These are phyloP conservation scores for Mycena sp. DNA, from an alignment of 1,284 basidiomycete genomes.

Conservation along the genomic window DNA sequence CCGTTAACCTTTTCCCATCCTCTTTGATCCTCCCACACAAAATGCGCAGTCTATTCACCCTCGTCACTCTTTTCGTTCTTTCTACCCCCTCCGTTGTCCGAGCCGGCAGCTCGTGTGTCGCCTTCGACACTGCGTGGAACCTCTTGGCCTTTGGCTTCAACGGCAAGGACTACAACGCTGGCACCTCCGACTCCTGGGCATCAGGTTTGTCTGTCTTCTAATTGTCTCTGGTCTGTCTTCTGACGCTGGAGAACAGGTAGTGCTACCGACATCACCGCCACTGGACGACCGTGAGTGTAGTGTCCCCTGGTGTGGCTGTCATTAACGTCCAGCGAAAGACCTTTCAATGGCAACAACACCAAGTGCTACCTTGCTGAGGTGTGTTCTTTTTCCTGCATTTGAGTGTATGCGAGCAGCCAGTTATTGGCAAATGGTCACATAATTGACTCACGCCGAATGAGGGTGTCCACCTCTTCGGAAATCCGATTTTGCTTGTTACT, in stretches of 20 bases:
- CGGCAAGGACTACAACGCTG: conserved; percentile 80
- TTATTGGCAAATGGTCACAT: too few relatives aligned
- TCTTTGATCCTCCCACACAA: neutral
- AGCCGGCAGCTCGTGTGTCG: conserved; percentile 65
- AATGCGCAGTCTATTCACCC: conserved; percentile 24
- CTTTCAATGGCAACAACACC: conserved; percentile 72
- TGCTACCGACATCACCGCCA: conserved; percentile 70
- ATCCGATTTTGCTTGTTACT: too few relatives aligned
- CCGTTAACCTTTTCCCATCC: neutral
- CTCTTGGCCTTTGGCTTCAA: conserved; percentile 77
- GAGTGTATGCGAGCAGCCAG: too few relatives aligned
- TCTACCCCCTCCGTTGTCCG: conserved; percentile 13
- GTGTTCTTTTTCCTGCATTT: conserved; percentile 20
- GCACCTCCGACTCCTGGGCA: conserved; percentile 70
- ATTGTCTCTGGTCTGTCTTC: neutral
- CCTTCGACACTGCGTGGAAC: conserved; percentile 77
- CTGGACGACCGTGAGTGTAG: conserved; percentile 70
- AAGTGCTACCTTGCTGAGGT: conserved; percentile 80
- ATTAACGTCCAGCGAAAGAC: conserved; percentile 48
- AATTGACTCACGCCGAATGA: too few relatives aligned
- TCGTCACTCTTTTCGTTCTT: conserved; percentile 30
- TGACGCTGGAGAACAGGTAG: conserved; percentile 47
- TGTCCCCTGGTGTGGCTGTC: neutral
- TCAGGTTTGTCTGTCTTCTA: conserved; percentile 51
- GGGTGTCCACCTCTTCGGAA: too few relatives aligned